Base-by-base conservation (phyloP, 129 eudicot species). In the Flaveria sonorensis region DNA sequence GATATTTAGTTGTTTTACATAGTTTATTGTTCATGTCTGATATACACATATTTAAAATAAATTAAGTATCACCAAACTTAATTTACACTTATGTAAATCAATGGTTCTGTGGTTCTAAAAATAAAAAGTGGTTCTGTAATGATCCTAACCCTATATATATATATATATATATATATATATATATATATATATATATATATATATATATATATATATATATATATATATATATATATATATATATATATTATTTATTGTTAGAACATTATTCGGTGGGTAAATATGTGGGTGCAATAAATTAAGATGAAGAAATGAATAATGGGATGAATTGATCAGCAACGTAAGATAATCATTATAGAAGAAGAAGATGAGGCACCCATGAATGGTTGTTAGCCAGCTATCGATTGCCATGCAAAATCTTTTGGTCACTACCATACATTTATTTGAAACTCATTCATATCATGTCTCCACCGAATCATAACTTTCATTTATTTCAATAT, bases 381-480 rank as follows among this genome's bases (percentile, higher is more conserved):
- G 71, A 70, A 74, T 80, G 84, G 75, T 73, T 80, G 79, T 68
- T 80, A 80, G 83, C 79, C 73, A 43, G 71, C 30, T 78, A 78
- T 78, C 72, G 61, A 59, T 71, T 73, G 79, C 79, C 84, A 80
- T 80, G 84, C 84, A 80, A 80, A 80, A 80, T 80, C 84, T 80
- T 80, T 80, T 80, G 84, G 84, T 80, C 84, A 80, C 84, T 80
- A 74, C 80, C 46, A 80, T 74, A 80, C 84, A 80, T 67, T 80
- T 80, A 73, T 66, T 73, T 46, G 16, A 74, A 80, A 81, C 64
- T 43, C 68, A 28, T 23, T 43, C 82, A 59, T 68, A 69, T 70
- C 82, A 78, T 69, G 75, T 67, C 68, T 53, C 60, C 51, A 74
- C 30, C 55, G 21, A 73, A 73, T 81, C 75, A 81, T 81, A 55